Base-by-base conservation (phyloP, 768 basidiomycete species). In the Suillus paluster region DNA sequence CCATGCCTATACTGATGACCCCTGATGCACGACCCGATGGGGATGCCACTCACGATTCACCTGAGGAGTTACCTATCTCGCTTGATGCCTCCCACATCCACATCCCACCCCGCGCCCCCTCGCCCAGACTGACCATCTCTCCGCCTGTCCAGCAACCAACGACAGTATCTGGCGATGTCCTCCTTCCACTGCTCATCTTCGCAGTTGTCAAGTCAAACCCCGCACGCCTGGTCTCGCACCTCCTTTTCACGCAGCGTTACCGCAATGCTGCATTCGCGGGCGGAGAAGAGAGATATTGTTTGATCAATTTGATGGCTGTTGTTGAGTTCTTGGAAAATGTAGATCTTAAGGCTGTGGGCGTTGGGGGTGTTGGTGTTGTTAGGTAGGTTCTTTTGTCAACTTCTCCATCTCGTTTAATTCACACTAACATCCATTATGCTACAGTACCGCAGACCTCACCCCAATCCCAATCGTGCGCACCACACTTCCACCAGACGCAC, bases 301-400 rank as follows among this genome's bases (percentile, higher is more conserved):
- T 97, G 44, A 92, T 98, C 73, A 99, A 97, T 75, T 80, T 97
- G 42, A 87, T 96, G 81, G 97, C 97, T 12, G 95, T 97, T 6
- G 93, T 92, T 1, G 96, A 98, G 71, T 99, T 98, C 73, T 80
- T 98, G 57, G 95, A 97, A 77, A 93, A 95, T 71, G 94, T 98
- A 39, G 95, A 98, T 77, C 80, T 97, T 60, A 89, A 84, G 9
- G 85, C 82, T 1, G 77, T 92, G 21, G 88, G 84, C 0, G 75
- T 94, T 7, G 85, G 83, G 7, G 86, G 82, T 38, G 85, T 86
- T 59, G 80, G 79, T 53, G 79, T 85, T 4, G 73, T 87, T 67
- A 89, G 87, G 89, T 89, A 57, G 27, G 79, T 50, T 23, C 23
- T 15, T 42, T 27, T n/a, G n/a, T n/a, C n/a, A n/a, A 30, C 19